Evolutionary conservation across 192 early-diverging fungal species (phyloP), one percentile per base, ranked within the genome.

Genomic region (Linnemannia hyalina): DNA sequence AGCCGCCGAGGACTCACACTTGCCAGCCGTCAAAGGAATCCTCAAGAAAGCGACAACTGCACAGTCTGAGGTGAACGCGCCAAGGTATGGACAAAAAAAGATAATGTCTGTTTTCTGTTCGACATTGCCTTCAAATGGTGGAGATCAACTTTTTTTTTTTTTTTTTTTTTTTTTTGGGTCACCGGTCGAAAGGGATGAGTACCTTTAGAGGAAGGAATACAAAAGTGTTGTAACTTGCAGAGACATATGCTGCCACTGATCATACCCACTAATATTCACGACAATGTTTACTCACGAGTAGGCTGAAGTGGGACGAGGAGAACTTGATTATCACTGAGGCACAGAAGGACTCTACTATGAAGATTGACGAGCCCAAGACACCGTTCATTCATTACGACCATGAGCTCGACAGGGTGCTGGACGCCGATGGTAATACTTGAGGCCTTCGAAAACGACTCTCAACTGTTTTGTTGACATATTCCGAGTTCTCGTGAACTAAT

Each of bases 291-390:
- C 76, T 68, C 23, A 13, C 9, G 23, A 26, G 70, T 81, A 94
- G 97, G 68, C 89, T 98, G 82, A 94, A 93, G 77, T 98, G 97
- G 97, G 97, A 98, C 85, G 97, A 99, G 90, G 97, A 97, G 81
- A 98, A 97, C 88, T 76, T 99, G 54, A 90, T 92, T 80, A 88
- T 97, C 7, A 98, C 97, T 1, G 98, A 99, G 85, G 93, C 95
- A 7, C 93, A 97, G 82, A 97, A 97, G 88, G 93, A 94, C 73
- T 90, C 95, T 26, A 98, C 95, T 44, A 99, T 99, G 99, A 99
- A 99, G 89, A 96, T 99, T 9, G 93, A 94, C 47, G 98, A 99
- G 83, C 98, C 97, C 35, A 97, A 96, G 89, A 99, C 99, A 1
- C 99, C 99, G 0, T 99, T 90, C 76, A 96, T 99, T 74, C 94